Evolutionary conservation across 2,329 filamentous ascomycete species (phyloP), one percentile per base, ranked within the genome.

Genomic region (Orbilia javanica): DNA sequence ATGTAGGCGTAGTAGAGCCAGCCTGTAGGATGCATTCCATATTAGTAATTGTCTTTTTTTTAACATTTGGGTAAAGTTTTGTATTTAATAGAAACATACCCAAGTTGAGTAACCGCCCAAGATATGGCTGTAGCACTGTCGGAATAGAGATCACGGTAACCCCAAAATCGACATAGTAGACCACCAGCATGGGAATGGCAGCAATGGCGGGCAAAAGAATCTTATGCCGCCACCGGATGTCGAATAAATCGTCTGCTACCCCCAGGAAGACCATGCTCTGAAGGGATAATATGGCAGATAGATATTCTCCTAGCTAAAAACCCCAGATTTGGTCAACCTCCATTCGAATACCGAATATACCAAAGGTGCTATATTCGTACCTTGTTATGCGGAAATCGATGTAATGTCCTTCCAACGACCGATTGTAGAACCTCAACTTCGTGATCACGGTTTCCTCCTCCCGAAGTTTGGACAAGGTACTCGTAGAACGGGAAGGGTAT

Each of bases 141-240:
- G 96, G 96, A 6, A 99, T 91, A 46, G 98, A 94, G 82, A 99
- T 93, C 71, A 94, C 93, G 11, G 96, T 99, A 79, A 99, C 95
- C 80, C 94, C 95, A 84, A 98, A 99, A 85, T 98, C 95, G 84
- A 98, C 94, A 86, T 97, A 97, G 87, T 99, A 99, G 81, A 99
- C 92, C 79, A 97, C 93, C 10, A 99, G 90, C 85, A 98, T 91
- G 15, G 96, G 96, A 77, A 98, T 93, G 55, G 93, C 92, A 72
- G 94, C 94, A 81, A 99, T 92, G 74, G 93, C 96, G 4, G 96
- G 96, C 81, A 99, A 97, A 86, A 97, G 92, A 85, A 97, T 94
- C 86, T 99, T 99, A 88, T 99, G 95, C 67, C 96, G 92, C 96
- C 96, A 99, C 83, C 96, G 90, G 83, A 99, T 97, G 84, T 99